Evolutionary conservation across 345 rosid genomes (phyloP), one percentile per base, ranked within the genome.

Genomic region (Melaleuca quinquenervia): DNA sequence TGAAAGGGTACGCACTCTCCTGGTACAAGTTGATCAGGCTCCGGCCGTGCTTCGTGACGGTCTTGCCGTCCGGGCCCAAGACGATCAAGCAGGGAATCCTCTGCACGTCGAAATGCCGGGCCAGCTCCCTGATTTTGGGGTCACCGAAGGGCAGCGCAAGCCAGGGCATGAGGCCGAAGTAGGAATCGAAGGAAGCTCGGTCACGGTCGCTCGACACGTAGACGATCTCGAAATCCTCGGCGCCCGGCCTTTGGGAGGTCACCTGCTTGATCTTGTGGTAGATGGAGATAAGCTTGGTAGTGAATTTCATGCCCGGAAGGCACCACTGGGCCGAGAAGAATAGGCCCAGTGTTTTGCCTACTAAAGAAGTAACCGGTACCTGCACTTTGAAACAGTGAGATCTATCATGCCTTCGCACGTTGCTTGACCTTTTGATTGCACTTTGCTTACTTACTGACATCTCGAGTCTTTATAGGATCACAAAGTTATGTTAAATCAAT

Each of bases 311-410:
- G 6, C 93, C 90, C 22, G 96, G 96, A 22, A 88, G 83, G 83
- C 96, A 90, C 96, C 96, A 92, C n/a, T 91, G 87, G 3, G 92
- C 92, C 2, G 96, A 92, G 89, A 94, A 91, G 86, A 90, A 91
- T 21, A 94, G 88, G 32, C 96, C 96, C 29, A 92, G 50, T 7
- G 94, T 92, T 88, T 91, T 92, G 12, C 94, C 95, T 10, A 86
- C 86, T 87, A 94, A 80, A 15, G 92, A 90, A 29, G 90, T 86
- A 82, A 94, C 89, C 2, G 90, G 84, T 21, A 92, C 92, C 96
- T 94, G 89, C 90, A 86, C 85, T 70, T 70, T 36, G 78, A 70
- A 70, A 70, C 78, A 2, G 48, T 70, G 48, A 70, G 78, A 16
- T 36, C 26, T 18, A 36, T 45, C 78, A 5, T 36, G 78, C 18